Evolutionary conservation across 306 rosid species (phyloP).

Genomic region (Neltuma alba): DNA sequence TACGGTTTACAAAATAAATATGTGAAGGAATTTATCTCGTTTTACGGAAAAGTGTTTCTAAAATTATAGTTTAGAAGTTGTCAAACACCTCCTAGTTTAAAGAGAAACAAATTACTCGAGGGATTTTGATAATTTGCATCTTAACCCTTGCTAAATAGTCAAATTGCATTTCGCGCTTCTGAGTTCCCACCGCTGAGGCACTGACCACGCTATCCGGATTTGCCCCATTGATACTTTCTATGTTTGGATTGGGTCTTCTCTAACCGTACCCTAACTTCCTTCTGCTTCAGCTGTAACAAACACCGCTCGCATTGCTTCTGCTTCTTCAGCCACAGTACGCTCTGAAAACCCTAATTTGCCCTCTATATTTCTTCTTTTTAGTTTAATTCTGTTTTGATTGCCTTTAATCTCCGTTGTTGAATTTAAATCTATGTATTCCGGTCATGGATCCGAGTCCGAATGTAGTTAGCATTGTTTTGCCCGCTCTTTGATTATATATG

Average conservation of each 20-base stretch:
- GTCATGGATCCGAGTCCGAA: conserved; percentile 15
- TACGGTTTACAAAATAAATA: no score
- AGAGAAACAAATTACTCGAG: neutral
- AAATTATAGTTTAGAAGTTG: no score
- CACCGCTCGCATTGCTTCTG: neutral
- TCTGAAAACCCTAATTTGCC: conserved; percentile 9
- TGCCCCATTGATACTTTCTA: neutral
- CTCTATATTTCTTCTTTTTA: neutral
- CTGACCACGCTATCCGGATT: neutral
- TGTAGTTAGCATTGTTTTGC: neutral
- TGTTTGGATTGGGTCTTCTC: neutral
- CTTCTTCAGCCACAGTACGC: conserved; percentile 8
- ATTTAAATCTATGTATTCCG: neutral
- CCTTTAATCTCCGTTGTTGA: neutral
- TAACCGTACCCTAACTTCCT: neutral
- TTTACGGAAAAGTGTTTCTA: no score
- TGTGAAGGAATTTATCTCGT: no score
- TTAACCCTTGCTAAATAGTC: neutral
- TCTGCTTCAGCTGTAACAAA: neutral
- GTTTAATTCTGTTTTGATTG: neutral
- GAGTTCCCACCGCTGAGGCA: neutral
- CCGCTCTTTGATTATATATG: neutral
- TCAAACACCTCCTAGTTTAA: no score
- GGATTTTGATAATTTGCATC: neutral
- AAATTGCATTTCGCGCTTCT: neutral